Conservation (phyloP, 371 early-diverging fungal genomes). For the Umbelopsis sp. region DNA sequence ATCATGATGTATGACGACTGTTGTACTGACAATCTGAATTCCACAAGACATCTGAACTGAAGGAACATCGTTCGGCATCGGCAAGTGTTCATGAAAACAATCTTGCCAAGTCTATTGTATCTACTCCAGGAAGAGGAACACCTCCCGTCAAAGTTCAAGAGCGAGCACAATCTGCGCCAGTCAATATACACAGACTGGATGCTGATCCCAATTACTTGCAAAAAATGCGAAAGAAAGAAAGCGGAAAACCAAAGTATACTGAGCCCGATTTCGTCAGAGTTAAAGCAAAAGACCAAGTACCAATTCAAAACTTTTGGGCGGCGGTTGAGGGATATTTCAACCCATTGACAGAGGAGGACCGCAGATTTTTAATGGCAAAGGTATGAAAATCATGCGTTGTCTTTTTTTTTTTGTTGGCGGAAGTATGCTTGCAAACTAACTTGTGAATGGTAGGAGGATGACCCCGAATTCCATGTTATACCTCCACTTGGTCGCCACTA, state of each 20-base stretch:
- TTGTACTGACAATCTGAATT: background rate
- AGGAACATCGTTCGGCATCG: conserved; percentile 4
- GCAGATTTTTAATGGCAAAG: conserved; percentile 66
- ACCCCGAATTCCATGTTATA: conserved; percentile 69
- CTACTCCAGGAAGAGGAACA: background rate
- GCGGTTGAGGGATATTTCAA: conserved; percentile 86
- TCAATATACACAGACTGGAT: conserved; percentile 22
- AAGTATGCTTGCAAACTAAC: background rate
- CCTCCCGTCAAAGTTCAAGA: background rate
- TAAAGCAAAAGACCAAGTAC: conserved; percentile 73
- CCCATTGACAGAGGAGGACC: conserved; percentile 83
- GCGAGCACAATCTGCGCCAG: conserved; percentile 26
- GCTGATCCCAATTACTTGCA: conserved; percentile 15
- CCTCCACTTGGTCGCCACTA: conserved; percentile 83
- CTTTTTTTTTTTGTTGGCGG: background rate
- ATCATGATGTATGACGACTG: background rate
- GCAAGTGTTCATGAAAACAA: background rate
- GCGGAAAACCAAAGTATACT: conserved; percentile 13
- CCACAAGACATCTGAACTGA: background rate
- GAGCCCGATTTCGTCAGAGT: conserved; percentile 47
- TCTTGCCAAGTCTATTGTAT: background rate
- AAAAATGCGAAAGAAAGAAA: conserved; percentile 14
- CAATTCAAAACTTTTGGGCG: conserved; percentile 80
- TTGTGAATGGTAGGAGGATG: conserved; percentile 41
- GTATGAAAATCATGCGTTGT: conserved; percentile 16